These are phyloP conservation scores for Akanthomyces dipterigenus DNA, from an alignment of 2,329 filamentous ascomycete genomes.

Conservation along the genomic window DNA sequence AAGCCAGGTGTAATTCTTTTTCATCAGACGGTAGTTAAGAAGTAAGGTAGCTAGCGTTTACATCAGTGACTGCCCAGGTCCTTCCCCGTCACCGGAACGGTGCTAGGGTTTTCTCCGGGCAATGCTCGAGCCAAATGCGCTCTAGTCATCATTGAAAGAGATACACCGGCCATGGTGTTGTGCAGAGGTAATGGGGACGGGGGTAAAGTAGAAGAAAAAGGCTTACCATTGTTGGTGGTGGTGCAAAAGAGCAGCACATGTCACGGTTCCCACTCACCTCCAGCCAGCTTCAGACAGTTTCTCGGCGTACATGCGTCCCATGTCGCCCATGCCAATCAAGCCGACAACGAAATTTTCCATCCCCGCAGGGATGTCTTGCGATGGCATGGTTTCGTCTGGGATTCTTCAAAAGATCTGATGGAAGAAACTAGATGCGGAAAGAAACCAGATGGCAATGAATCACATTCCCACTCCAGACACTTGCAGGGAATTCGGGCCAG, in stretches of 20 bases:
- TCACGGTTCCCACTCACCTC: conserved; percentile 58
- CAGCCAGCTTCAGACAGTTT: conserved; percentile 85
- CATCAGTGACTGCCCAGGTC: conserved; percentile 82
- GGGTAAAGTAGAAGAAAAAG: conserved; percentile 4
- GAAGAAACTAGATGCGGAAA: conserved; percentile 6
- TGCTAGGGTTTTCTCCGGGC: conserved; percentile 52
- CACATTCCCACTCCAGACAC: conserved; percentile 17
- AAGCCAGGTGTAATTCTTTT: conserved; percentile 13
- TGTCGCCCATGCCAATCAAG: conserved; percentile 98
- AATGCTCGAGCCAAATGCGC: conserved; percentile 99
- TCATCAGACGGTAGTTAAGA: conserved; percentile 72
- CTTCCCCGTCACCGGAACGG: conserved; percentile 68
- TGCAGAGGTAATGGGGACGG: conserved; percentile 7
- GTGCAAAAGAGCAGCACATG: neutral
- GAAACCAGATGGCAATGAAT: conserved; percentile 19
- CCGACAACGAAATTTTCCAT: conserved; percentile 74
- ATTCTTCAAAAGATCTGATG: conserved; percentile 14
- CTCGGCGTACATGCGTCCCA: conserved; percentile 97
- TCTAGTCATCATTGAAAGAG: conserved; percentile 89
- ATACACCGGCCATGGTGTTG: conserved; percentile 17
- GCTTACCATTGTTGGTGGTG: conserved; percentile 32
- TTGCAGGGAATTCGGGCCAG: neutral
- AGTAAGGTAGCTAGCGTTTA: conserved; percentile 96
- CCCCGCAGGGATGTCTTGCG: conserved; percentile 26
- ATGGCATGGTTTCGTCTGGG: conserved; percentile 23